These are phyloP conservation scores for Themeda triandra DNA, from an alignment of 176 grass and related monocot genomes.

Conservation along the genomic window DNA sequence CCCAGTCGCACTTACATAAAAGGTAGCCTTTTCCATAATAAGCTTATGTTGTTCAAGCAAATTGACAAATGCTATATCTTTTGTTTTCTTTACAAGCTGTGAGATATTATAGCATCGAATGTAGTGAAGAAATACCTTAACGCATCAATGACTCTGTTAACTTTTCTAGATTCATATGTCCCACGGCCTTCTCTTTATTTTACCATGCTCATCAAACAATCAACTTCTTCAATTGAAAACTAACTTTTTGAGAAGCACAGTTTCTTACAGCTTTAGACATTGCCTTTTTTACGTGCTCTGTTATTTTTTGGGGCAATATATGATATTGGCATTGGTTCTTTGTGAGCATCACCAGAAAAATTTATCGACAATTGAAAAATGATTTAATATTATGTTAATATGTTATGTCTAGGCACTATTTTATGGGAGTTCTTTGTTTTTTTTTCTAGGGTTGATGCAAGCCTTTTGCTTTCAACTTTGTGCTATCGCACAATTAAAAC, in stretches of 20 bases:
- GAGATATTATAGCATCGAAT: not conserved
- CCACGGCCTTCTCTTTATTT: not conserved
- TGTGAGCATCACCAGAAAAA: not conserved
- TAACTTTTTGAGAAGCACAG: not conserved
- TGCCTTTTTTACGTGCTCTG: not conserved
- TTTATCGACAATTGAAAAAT: not conserved
- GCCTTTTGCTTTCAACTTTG: conserved; percentile 65
- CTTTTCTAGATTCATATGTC: not conserved
- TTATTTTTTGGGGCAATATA: not conserved
- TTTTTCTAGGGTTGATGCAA: conserved; percentile 60
- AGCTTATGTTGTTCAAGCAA: not conserved
- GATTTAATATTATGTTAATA: not conserved
- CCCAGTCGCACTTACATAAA: not conserved
- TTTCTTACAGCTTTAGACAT: not conserved
- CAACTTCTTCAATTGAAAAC: not conserved
- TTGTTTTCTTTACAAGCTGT: not conserved
- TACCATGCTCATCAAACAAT: not conserved
- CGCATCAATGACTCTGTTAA: not conserved
- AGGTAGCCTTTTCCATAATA: not conserved
- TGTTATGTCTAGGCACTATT: not conserved
- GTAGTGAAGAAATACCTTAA: not conserved
- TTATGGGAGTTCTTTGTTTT: conserved; percentile 25
- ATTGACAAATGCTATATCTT: not conserved
- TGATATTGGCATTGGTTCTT: not conserved
- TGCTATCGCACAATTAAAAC: conserved; percentile 82